These are phyloP conservation scores for Pycnococcus provasolii DNA, from an alignment of 139 green algal genomes.

Conservation along the genomic window DNA sequence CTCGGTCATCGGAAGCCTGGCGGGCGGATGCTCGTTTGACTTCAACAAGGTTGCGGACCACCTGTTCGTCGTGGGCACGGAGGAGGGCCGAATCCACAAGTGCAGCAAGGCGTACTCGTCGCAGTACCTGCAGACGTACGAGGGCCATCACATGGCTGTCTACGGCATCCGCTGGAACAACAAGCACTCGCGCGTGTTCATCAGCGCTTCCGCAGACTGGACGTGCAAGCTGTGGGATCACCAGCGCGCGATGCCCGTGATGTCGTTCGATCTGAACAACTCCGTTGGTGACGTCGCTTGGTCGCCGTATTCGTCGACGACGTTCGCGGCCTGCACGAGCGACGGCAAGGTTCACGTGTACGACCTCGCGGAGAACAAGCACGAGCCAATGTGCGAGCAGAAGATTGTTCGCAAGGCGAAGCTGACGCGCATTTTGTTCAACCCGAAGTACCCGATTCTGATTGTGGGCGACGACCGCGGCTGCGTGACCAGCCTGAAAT, in stretches of 20 bases:
- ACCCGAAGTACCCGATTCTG: constrained; percentile 68
- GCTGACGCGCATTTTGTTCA: constrained; percentile 81
- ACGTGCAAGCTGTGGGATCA: constrained; percentile 60
- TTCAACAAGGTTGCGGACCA: constrained; percentile 61
- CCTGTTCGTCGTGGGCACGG: constrained; percentile 76
- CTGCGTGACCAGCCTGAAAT: constrained; percentile 68
- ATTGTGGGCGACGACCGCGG: constrained; percentile 79
- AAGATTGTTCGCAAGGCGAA: constrained; percentile 67
- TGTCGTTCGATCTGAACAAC: constrained; percentile 56
- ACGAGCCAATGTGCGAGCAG: constrained; percentile 71
- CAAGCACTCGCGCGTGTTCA: constrained; percentile 63
- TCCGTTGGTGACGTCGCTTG: constrained; percentile 77
- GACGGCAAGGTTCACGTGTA: constrained; percentile 60
- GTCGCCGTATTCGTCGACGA: constrained; percentile 69
- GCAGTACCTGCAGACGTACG: constrained; percentile 71
- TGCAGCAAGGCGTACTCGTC: constrained; percentile 73
- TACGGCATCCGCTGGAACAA: constrained; percentile 77
- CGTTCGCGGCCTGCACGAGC: constrained; percentile 68
- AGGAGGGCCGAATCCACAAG: constrained; percentile 74
- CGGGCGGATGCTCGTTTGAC: constrained; percentile 70
- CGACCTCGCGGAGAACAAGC: constrained; percentile 69
- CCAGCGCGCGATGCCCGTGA: constrained; percentile 32
- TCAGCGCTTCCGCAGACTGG: constrained; percentile 84
- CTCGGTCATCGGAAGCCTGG: constrained; percentile 30
- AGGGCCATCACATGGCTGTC: constrained; percentile 56